phyloP scores from a whole-genome alignment of 768 basidiomycete species.

The Pholiota conissans region DNA sequence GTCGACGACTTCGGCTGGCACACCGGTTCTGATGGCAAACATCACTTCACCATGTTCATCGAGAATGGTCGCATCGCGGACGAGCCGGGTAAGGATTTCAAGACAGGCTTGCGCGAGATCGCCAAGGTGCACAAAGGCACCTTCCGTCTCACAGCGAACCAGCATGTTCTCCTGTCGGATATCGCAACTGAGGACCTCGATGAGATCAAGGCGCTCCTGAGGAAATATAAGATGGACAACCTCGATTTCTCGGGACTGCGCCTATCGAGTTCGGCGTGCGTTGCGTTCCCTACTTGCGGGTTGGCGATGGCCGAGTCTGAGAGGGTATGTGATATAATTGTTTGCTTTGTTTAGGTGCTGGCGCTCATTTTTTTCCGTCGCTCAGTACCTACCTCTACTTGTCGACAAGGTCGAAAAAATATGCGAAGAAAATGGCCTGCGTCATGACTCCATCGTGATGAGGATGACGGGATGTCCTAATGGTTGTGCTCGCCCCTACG shows the following conservation, averaged over 20 bases:
- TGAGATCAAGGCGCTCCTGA: conserved; percentile 74
- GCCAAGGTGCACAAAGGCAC: conserved; percentile 92
- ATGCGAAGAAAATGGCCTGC: conserved; percentile 88
- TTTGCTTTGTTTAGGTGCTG: background rate
- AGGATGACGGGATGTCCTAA: conserved; percentile 98
- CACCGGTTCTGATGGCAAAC: conserved; percentile 81
- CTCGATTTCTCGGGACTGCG: conserved; percentile 76
- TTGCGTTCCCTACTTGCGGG: conserved; percentile 94
- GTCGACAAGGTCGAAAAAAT: conserved; percentile 95
- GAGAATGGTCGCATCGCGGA: conserved; percentile 99
- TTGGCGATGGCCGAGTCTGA: conserved; percentile 56
- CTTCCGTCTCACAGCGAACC: conserved; percentile 94
- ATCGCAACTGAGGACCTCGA: conserved; percentile 72
- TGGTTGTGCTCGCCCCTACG: conserved; percentile 90
- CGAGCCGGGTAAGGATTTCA: conserved; percentile 87
- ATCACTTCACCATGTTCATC: conserved; percentile 93
- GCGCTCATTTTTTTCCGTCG: background rate
- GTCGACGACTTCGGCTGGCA: conserved; percentile 95
- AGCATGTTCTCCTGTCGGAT: conserved; percentile 89
- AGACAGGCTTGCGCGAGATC: conserved; percentile 89
- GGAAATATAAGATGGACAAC: conserved; percentile 89
- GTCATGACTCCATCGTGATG: conserved; percentile 97
- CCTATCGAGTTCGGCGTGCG: conserved; percentile 92
- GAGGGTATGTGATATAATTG: conserved; percentile 34
- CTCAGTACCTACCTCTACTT: conserved; percentile 86